phyloP scores from a whole-genome alignment of 169 alveolate genomes.

The Cryptosporidium andersoni region DNA sequence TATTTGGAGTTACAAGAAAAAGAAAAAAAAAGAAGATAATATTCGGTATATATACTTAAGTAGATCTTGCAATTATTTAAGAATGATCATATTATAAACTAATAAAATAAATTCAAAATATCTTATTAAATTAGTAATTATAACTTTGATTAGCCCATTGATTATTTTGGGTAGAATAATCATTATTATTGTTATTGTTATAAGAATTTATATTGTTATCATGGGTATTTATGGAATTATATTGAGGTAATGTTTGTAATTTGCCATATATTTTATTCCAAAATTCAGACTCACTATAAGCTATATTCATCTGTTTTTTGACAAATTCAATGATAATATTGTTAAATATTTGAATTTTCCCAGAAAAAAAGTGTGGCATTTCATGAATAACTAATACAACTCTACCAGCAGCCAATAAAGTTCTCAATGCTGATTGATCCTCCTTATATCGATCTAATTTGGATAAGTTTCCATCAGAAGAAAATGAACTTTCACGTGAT shows the following conservation, averaged over 20 bases:
- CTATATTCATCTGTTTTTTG: conserved; percentile 25
- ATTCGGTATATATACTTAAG: too few relatives aligned
- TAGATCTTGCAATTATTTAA: too few relatives aligned
- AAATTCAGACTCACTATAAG: conserved; percentile 46
- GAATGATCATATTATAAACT: background rate
- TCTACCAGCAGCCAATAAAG: conserved; percentile 63
- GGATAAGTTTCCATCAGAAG: conserved; percentile 54
- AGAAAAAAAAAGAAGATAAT: background rate
- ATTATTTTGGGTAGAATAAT: background rate
- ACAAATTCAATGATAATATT: conserved; percentile 29
- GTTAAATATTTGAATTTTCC: conserved; percentile 36
- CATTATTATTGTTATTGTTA: conserved; percentile 25
- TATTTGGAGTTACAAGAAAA: background rate
- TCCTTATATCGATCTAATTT: conserved; percentile 58
- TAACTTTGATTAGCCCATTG: conserved; percentile 31
- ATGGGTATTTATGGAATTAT: background rate
- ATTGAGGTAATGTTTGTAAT: conserved; percentile 19
- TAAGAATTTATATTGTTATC: background rate
- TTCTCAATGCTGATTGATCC: conserved; percentile 66
- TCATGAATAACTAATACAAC: conserved; percentile 57
- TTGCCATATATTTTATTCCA: conserved; percentile 33
- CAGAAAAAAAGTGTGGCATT: conserved; percentile 70
- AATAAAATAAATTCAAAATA: background rate
- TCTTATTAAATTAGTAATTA: conserved; percentile 12
- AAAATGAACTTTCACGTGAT: conserved; percentile 65